These are phyloP conservation scores for Metschnikowia proteae DNA, from an alignment of 805 yeast genomes.

Conservation along the genomic window DNA sequence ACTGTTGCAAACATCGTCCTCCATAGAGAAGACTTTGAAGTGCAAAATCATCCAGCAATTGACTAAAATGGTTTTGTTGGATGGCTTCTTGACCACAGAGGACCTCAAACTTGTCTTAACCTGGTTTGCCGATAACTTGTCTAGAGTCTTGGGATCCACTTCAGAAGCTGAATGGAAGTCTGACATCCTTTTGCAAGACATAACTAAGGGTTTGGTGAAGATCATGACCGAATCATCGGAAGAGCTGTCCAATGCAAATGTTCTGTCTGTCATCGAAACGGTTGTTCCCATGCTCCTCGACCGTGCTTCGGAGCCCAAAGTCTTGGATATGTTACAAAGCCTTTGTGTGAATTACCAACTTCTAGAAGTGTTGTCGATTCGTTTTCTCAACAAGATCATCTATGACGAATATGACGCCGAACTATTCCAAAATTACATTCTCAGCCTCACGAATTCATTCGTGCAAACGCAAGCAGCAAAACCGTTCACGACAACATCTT, in stretches of 20 bases:
- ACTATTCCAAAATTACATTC: constrained; percentile 13
- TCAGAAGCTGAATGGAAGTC: constrained; percentile 26
- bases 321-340: constrained; percentile 22
- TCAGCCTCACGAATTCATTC: constrained; percentile 20
- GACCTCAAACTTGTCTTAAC: constrained; percentile 64
- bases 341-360: constrained; percentile 41
- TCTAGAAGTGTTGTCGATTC: constrained; percentile 41
- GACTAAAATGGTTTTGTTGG: constrained; percentile 50
- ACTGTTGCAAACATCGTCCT: constrained; percentile 63
- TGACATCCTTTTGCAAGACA: constrained; percentile 49
- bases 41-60: constrained; percentile 64
- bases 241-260: constrained; percentile 22
- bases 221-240: constrained; percentile 31
- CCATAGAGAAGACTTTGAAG: constrained; percentile 65
- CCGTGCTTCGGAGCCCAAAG: constrained; percentile 29
- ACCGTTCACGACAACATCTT: constrained; percentile 40
- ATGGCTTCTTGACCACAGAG: constrained; percentile 44
- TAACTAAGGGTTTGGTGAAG: constrained; percentile 51
- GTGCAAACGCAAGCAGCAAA: constrained; percentile 25
- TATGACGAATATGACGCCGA: constrained; percentile 14
- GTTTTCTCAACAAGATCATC: constrained; percentile 41
- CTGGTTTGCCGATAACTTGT: constrained; percentile 58
- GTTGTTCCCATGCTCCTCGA: constrained; percentile 28
- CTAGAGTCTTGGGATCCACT: constrained; percentile 33
- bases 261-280: constrained; percentile 37